Percentiles rank a stretch among this genome's conserved stretches.
phyloP scores from a whole-genome alignment of 2,329 filamentous ascomycete genomes.

The Fusarium anthophilum region DNA sequence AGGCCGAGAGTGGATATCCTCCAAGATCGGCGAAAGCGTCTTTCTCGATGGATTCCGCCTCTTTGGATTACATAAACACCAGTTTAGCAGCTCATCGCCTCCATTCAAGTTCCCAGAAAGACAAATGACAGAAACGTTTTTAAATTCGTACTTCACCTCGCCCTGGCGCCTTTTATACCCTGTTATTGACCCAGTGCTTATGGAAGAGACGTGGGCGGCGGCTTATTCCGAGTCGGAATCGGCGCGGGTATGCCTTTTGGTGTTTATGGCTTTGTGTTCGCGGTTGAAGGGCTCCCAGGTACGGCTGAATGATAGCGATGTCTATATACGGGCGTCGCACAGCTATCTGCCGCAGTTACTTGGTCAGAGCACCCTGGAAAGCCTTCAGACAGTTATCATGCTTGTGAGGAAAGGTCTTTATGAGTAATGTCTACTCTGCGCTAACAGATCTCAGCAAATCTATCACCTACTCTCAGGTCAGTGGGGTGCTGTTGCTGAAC shows the following conservation, averaged over 20 bases:
- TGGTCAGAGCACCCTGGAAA: background rate
- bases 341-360: background rate
- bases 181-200: background rate
- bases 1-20: background rate
- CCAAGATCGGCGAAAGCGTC: background rate
- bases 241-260: background rate
- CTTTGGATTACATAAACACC: background rate
- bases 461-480: background rate
- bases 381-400: background rate
- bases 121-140: background rate
- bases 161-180: background rate
- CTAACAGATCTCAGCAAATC: rapidly evolving
- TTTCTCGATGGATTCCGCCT: background rate
- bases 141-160: background rate
- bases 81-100: background rate
- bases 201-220: background rate
- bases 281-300: background rate
- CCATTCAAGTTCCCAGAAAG: background rate
- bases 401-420: background rate
- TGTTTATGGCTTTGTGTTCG: background rate
- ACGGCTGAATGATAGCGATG: background rate
- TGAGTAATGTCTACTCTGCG: rapidly evolving
- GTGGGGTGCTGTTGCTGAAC: background rate
- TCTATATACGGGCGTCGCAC: background rate
- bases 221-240: background rate